Evolutionary conservation across 805 yeast species (phyloP), one percentile per base, ranked within the genome.

Genomic region (Cyberlindnera xishuangbannaensis): DNA sequence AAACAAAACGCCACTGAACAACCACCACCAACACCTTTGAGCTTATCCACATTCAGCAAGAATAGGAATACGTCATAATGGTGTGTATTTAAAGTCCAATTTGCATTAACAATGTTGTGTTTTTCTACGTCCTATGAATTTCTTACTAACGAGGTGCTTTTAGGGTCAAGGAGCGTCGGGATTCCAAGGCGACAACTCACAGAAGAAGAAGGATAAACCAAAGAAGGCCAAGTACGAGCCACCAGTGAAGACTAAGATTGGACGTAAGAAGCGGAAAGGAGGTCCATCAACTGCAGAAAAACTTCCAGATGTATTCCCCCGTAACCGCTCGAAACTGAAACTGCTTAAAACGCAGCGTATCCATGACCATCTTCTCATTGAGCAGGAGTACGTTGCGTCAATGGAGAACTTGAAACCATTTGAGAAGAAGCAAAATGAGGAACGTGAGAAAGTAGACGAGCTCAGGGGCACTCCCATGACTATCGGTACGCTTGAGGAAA

Each of bases 181-280:
- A 39, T 61, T 71, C 46, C 46, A 52, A 29, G 76, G 74, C 43
- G 73, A 71, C 54, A 50, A 48, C 33, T 30, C 33, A 15, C 40
- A 67, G 57, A 68, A 67, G 60, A 76, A 76, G 58, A 78, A 74
- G 49, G 77, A 72, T 43, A 79, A 79, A 64, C 77, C 79, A 46
- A 84, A 83, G 51, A 88, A 90, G 63, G 97, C 97, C 53, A 90
- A 88, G 68, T 92, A 90, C 61, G 98, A 92, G 62, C 97, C 98
- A 22, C 98, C 98, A 12, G 97, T 90, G 41, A 94, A 90, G 62
- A 81, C 95, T 6, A 78, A 88, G 46, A 83, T 86, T 52, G 95
- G 95, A 37, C 83, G 85, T 60, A 88, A 86, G 73, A 83, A 84
- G 67, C 78, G 92, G 69, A 86, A 81, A 69, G 73, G 75, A 31